A percentile compares a stretch with the other conserved stretches of the same genome.
Conservation (phyloP, 345 rosid genomes). For the Camelina neglecta region DNA sequence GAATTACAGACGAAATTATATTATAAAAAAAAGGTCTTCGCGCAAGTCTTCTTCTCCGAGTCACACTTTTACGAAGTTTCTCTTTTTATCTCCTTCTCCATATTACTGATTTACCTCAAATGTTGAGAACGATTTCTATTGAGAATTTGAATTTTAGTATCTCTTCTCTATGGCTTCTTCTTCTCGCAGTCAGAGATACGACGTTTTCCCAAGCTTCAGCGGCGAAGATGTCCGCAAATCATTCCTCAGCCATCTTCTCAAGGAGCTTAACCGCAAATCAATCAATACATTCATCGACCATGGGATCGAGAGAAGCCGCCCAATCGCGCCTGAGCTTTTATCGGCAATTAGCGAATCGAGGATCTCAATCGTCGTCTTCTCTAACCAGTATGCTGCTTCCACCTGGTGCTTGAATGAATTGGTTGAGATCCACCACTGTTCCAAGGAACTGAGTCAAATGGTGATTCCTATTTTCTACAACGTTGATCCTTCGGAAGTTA, state of each 20-base stretch:
- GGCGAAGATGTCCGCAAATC: not conserved
- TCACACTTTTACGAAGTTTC: no score
- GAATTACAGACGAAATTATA: no score
- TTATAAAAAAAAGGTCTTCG: no score
- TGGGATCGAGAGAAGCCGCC: not conserved
- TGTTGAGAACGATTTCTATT: no score
- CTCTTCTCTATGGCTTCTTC: not conserved
- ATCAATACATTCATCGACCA: not conserved
- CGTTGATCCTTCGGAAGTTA: constrained; percentile 26
- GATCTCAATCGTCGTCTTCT: not conserved
- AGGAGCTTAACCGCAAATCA: not conserved
- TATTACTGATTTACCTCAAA: no score
- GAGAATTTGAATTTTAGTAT: not conserved
- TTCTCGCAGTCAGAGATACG: not conserved
- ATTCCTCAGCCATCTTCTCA: constrained; percentile 11
- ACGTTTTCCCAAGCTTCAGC: not conserved
- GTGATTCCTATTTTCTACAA: constrained; percentile 26
- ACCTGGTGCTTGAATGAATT: constrained; percentile 22
- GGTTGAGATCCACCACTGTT: constrained; percentile 14
- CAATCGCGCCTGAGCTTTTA: not conserved
- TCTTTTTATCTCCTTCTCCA: no score
- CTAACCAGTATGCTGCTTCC: constrained; percentile 8
- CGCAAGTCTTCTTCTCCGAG: no score
- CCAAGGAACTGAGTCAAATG: not conserved
- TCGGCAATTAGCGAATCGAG: not conserved